Percentiles rank a stretch among this genome's conserved stretches.
Conservation (phyloP, 257 asterid species). For the Nyctanthes arbortristis region DNA sequence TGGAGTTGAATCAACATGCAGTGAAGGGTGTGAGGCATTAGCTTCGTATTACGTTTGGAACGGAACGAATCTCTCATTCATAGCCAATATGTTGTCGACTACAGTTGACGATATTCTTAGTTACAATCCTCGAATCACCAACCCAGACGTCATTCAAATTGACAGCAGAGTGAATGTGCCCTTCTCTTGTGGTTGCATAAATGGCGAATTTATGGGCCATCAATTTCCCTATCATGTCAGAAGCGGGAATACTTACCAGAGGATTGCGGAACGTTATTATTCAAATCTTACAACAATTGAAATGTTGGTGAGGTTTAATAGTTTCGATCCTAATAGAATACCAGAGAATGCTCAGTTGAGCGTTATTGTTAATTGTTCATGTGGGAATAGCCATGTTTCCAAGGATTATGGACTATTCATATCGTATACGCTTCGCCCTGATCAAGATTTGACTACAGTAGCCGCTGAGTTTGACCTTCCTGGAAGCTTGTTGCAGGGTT, state of each 20-base stretch:
- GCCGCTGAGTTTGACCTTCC: slow-evolving; percentile 38
- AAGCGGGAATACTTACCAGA: slow-evolving; percentile 31
- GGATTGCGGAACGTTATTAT: slow-evolving; percentile 33
- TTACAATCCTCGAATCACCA: slow-evolving; percentile 55
- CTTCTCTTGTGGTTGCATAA: slow-evolving; percentile 51
- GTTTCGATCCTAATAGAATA: slow-evolving; percentile 25
- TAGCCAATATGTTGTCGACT: slow-evolving; percentile 45
- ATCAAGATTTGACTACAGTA: slow-evolving; percentile 36
- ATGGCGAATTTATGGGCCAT: slow-evolving; percentile 51
- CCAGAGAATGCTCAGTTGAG: slow-evolving; percentile 35
- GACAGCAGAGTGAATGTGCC: slow-evolving; percentile 55
- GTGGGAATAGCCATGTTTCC: slow-evolving; percentile 60
- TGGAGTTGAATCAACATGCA: slow-evolving; percentile 44
- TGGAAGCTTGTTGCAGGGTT: slow-evolving; percentile 50
- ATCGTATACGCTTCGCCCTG: slow-evolving; percentile 59
- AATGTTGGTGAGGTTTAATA: slow-evolving; percentile 56
- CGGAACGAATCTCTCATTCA: slow-evolving; percentile 50
- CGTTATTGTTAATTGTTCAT: slow-evolving; percentile 59
- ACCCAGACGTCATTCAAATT: slow-evolving; percentile 29
- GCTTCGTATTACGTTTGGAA: slow-evolving; percentile 64
- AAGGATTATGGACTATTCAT: slow-evolving; percentile 58
- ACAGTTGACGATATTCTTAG: slow-evolving; percentile 33
- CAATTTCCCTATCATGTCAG: slow-evolving; percentile 41
- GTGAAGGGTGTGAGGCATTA: slow-evolving; percentile 46
- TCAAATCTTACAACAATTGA: slow-evolving; percentile 63